Percentiles rank a stretch among this genome's conserved stretches.
Evolutionary conservation across 208 protist species (phyloP).

Genomic region (Crithidia brevicula): DNA sequence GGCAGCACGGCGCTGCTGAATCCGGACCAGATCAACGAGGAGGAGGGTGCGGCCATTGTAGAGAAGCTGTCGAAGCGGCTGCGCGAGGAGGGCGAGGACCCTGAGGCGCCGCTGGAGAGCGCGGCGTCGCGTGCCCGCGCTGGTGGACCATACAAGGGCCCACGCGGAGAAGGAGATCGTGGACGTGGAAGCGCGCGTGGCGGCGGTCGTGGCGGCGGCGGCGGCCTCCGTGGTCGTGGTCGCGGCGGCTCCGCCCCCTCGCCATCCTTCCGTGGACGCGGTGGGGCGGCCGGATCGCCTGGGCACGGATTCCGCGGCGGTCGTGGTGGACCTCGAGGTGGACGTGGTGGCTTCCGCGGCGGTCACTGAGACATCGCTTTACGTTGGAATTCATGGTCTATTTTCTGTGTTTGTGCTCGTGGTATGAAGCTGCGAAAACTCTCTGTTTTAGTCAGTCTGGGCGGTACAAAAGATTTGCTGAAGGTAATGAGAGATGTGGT

Average conservation of each 20-base stretch:
- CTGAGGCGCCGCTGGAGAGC: constrained; percentile 26
- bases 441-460: too few relatives aligned
- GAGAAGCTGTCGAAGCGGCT: constrained; percentile 64
- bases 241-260: neutral
- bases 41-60: constrained; percentile 59
- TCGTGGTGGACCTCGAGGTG: neutral
- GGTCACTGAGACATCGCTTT: neutral
- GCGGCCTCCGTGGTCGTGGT: constrained; percentile 2
- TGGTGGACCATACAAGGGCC: neutral
- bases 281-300: neutral
- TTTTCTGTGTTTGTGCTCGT: too few relatives aligned
- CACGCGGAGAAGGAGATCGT: constrained; percentile 1
- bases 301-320: constrained; percentile 3
- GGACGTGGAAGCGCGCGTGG: constrained; percentile 16
- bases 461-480: too few relatives aligned
- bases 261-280: neutral
- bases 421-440: too few relatives aligned
- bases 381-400: neutral
- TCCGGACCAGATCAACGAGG: constrained; percentile 45
- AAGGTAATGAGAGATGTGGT: too few relatives aligned
- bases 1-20: constrained; percentile 71
- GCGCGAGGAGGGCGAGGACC: constrained; percentile 46
- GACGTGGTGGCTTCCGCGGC: constrained; percentile 4
- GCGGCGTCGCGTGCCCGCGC: neutral
- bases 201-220: neutral